Base-by-base conservation (phyloP, 2,329 filamentous ascomycete genomes). In the Cyanodermella asteris region DNA sequence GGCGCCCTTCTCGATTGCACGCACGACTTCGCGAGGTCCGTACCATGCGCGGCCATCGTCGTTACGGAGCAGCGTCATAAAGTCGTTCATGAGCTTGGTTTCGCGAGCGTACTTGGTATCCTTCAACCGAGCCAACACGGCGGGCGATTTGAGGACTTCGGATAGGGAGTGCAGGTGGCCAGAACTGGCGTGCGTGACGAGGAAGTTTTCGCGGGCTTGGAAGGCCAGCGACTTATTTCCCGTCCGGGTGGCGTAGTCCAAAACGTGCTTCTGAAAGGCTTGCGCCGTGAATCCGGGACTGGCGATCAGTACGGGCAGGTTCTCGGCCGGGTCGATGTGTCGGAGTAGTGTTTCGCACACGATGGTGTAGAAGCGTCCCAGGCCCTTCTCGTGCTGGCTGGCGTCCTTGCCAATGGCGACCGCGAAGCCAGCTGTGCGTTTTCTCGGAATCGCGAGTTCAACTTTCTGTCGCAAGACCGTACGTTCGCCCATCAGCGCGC, bases 41-140 rank as follows among this genome's bases (percentile, higher is more conserved):
- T 97, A 97, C 62, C 82, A 91, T 3, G 82, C 84, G 28, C 75
- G 66, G 3, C 77, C 76, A 35, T 93, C 82, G 33, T 94, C 82
- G 31, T 67, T 66, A 25, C 82, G 70, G 30, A 97, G 55, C 31
- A 77, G 57, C 1, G 70, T 63, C 38, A 75, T 69, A 43, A 94
- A 81, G 22, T 70, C 65, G 39, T 94, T 81, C 68, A 97, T 81
- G 31, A 78, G 58, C 18, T 61, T 63, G 1, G 80, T 80, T 48
- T 93, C 82, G 31, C 70, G 67, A 3, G 77, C 72, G 43, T 87
- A 93, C 40, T 84, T 87, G 34, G 81, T 87, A 43, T 93, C 71
- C 31, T 72, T 71, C 39, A 94, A 66, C 34, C 74, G 72, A 2
- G 64, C 61, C 25, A 73, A 60, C 6, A 93, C 77, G 28, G 80